Conservation (phyloP, 2,329 filamentous ascomycete genomes). For the Hypoxylon sp. region DNA sequence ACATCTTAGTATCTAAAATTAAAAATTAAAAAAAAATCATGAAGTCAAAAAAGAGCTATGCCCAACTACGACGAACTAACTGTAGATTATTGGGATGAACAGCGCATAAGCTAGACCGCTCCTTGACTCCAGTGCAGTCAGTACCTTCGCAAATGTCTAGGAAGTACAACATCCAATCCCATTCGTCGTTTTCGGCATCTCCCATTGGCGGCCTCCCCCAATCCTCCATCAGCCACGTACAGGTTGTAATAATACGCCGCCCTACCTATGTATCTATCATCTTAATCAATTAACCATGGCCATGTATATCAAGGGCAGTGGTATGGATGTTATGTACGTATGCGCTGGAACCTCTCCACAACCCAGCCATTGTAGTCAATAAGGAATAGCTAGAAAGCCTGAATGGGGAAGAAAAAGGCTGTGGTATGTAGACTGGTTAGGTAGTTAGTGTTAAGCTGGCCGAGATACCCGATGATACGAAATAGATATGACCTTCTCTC, state of each 20-base stretch:
- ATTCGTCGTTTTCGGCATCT: constrained; percentile 4
- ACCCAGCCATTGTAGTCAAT: constrained; percentile 5
- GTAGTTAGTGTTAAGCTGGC: constrained; percentile 20
- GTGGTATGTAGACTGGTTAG: not conserved
- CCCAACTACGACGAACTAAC: not conserved
- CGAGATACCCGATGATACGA: constrained; percentile 30
- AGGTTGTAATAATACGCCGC: constrained; percentile 16
- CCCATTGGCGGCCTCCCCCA: constrained; percentile 29
- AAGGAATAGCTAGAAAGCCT: constrained; percentile 1
- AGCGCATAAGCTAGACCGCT: constrained; percentile 20
- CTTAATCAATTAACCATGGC: no score
- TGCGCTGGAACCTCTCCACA: constrained; percentile 18
- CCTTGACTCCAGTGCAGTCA: no score
- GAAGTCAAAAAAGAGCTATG: no score
- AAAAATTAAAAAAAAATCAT: not conserved
- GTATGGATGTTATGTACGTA: constrained; percentile 10
- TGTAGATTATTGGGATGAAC: constrained; percentile 1
- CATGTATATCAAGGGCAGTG: no score
- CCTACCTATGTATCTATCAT: constrained; percentile 13
- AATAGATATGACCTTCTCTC: no score
- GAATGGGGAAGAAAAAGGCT: constrained; percentile 1
- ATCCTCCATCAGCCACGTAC: constrained; percentile 31
- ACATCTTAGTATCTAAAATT: not conserved
- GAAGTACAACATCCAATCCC: not conserved
- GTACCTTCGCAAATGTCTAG: constrained; percentile 9